Base-by-base conservation (phyloP, 192 early-diverging fungal genomes). In the Coemansia sp. region DNA sequence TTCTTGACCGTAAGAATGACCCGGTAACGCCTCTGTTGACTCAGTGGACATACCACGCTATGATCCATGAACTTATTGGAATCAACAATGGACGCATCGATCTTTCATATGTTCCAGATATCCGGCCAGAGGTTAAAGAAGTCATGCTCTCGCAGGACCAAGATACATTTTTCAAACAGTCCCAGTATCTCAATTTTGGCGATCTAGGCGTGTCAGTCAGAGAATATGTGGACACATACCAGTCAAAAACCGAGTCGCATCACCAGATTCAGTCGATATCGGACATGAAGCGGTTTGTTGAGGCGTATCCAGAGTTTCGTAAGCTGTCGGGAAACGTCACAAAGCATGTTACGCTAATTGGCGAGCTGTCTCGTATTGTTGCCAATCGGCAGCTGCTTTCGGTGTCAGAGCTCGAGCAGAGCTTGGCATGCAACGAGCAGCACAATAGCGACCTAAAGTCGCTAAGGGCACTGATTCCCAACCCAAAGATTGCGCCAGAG, bases 41-140 rank as follows among this genome's bases (percentile, higher is more conserved):
- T 12, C 97, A 97, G 70, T 99, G 97, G 97, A 99, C 95, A 5
- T 99, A 99, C 68, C 96, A 99, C 67, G 96, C 97, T 4, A 94
- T 99, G 92, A 91, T 97, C 8, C 93, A 99, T 74, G 97, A 98
- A 63, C 79, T 96, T 58, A 85, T 98, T 53, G 97, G 97, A 0
- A 95, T 99, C 46, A 82, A 78, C 51, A 96, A 98, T 69, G 94
- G 95, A 31, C 82, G 95, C 33, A 93, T 99, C 2, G 94, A 98
- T 70, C 83, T 99, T 67, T 90, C 93, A 4, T 67, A 83, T n/a
- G 86, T 98, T 9, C 90, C 94, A 6, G 88, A 85, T 10, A 86
- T 94, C 37, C 82, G 89, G 8, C 84, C 87, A 1, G 97, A 99
- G 68, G 67, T 94, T 37, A 92, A 91, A 87, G 93, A 98, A 87